These are phyloP conservation scores for Codiaeum variegatum DNA, from an alignment of 441 rosid species.

Conservation along the genomic window DNA sequence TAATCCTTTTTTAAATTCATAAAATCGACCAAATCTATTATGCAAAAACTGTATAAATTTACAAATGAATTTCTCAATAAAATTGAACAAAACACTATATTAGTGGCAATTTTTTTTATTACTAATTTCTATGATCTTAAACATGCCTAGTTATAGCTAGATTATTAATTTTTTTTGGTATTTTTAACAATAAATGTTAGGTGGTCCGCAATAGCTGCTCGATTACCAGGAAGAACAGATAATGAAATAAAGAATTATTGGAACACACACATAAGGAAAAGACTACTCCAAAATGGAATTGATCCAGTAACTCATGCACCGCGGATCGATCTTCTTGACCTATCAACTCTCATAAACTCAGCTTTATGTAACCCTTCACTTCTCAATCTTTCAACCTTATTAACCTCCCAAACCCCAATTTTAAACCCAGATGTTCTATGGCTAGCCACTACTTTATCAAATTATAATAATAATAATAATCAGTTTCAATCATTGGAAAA, in stretches of 20 bases:
- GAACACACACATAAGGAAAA: slow-evolving; percentile 88
- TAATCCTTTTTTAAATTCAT: too few relatives aligned
- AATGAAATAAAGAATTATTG: slow-evolving; percentile 89
- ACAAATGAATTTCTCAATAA: too few relatives aligned
- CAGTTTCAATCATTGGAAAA: too few relatives aligned
- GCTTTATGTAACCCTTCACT: slow-evolving; percentile 41
- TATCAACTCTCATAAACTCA: slow-evolving; percentile 55
- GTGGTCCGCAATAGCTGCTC: slow-evolving; percentile 95
- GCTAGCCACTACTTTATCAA: slow-evolving; percentile 37
- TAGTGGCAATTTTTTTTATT: too few relatives aligned
- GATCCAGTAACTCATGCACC: slow-evolving; percentile 89
- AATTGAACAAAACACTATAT: too few relatives aligned
- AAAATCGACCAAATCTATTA: too few relatives aligned
- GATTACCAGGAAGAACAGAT: slow-evolving; percentile 87
- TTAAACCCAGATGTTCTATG: slow-evolving; percentile 44
- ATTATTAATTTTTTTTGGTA: not conserved
- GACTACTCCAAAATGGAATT: slow-evolving; percentile 73
- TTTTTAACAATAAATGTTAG: slow-evolving; percentile 33
- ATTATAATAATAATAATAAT: too few relatives aligned
- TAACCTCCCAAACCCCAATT: slow-evolving; percentile 38
- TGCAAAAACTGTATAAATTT: too few relatives aligned
- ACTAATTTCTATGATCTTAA: not conserved
- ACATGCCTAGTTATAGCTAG: not conserved
- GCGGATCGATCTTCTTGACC: slow-evolving; percentile 62
- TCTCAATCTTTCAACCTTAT: slow-evolving; percentile 35